Evolutionary conservation across 1,284 basidiomycete genomes (phyloP).

Genomic region (Naganishia sp.): DNA sequence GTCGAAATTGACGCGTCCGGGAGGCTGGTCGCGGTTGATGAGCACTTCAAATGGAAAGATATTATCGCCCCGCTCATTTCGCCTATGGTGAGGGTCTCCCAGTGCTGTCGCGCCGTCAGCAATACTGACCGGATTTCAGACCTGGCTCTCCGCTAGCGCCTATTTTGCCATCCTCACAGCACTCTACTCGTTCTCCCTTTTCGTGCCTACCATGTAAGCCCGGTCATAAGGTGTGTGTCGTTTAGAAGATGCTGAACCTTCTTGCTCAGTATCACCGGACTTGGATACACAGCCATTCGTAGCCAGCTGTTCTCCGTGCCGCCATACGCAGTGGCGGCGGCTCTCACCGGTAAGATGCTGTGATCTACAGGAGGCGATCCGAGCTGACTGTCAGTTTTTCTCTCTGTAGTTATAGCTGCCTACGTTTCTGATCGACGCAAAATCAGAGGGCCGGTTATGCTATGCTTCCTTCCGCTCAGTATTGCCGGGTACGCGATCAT

Average conservation of each 20-base stretch:
- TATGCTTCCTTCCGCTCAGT: slow-evolving; percentile 45
- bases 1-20: not conserved
- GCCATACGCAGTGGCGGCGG: slow-evolving; percentile 66
- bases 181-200: slow-evolving; percentile 39
- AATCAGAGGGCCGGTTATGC: slow-evolving; percentile 47
- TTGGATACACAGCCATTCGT: slow-evolving; percentile 37
- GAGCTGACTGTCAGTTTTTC: no score
- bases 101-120: not conserved
- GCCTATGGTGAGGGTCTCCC: slow-evolving; percentile 7
- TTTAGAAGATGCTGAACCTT: not conserved
- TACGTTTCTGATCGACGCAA: slow-evolving; percentile 48
- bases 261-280: slow-evolving; percentile 30
- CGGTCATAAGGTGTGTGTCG: no score
- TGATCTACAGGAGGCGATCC: no score
- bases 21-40: slow-evolving; percentile 4
- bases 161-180: slow-evolving; percentile 39
- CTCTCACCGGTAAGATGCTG: slow-evolving; percentile 6
- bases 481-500: slow-evolving; percentile 48
- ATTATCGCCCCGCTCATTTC: slow-evolving; percentile 32
- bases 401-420: slow-evolving; percentile 40
- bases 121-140: slow-evolving; percentile 9
- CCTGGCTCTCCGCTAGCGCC: slow-evolving; percentile 39
- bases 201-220: slow-evolving; percentile 38
- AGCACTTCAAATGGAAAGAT: slow-evolving; percentile 33
- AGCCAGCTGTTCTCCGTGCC: slow-evolving; percentile 70